Base-by-base conservation (phyloP, 352 stramenopile genomes). In the Phytophthora capsici region DNA sequence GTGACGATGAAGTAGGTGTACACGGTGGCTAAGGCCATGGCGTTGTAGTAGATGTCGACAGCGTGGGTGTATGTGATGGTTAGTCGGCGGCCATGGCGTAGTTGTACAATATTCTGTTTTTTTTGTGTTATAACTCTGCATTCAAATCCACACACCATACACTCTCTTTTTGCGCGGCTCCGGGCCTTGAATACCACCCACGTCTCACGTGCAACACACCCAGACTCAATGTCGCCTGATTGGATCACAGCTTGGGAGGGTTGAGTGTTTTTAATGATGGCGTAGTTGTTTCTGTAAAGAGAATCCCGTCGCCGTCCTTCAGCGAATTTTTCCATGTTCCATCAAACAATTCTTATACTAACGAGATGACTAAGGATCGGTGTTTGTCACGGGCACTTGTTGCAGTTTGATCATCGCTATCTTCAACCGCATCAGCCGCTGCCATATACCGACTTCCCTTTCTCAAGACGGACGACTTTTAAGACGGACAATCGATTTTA, bases 21-120 rank as follows among this genome's bases (percentile, higher is more conserved):
- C n/a, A n/a, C n/a, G n/a, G n/a, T n/a, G n/a, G n/a, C n/a, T n/a
- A n/a, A n/a, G n/a, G n/a, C n/a, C n/a, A n/a, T n/a, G n/a, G n/a
- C n/a, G n/a, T n/a, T n/a, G n/a, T n/a, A n/a, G n/a, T n/a, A n/a
- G n/a, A n/a, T n/a, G n/a, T n/a, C n/a, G n/a, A n/a, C n/a, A n/a
- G n/a, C n/a, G n/a, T n/a, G n/a, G n/a, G n/a, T n/a, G n/a, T n/a
- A n/a, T n/a, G n/a, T n/a, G n/a, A n/a, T n/a, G n/a, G n/a, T n/a
- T n/a, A n/a, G n/a, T n/a, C n/a, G n/a, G n/a, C n/a, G n/a, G n/a
- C n/a, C n/a, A n/a, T n/a, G n/a, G n/a, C n/a, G n/a, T n/a, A n/a
- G n/a, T n/a, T n/a, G n/a, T n/a, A n/a, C 51, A 59, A 17, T 43
- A 59, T 19, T 59, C 38, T 4, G 37, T 59, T 34, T 50, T 59